A percentile compares a stretch with the other conserved stretches of the same genome.
phyloP scores from a whole-genome alignment of 2,329 filamentous ascomycete genomes.

The Colletotrichum godetiae region DNA sequence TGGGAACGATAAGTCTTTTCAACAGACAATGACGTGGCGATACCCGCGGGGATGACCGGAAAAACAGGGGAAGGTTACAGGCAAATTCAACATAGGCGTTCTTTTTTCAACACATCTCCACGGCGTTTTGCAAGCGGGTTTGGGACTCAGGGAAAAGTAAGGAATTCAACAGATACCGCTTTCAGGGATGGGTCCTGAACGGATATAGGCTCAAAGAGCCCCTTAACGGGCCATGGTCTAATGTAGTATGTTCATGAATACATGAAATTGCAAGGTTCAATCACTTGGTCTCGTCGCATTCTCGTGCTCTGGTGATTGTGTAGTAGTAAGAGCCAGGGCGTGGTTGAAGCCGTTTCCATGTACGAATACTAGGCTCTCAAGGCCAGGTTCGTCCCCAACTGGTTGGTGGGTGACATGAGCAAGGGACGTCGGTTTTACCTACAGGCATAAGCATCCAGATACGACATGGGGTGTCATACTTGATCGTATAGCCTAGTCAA shows the following conservation, averaged over 20 bases:
- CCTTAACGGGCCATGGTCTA: slow-evolving; percentile 38
- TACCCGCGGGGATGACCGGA: slow-evolving; percentile 37
- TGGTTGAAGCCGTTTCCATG: neutral
- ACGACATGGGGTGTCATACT: neutral
- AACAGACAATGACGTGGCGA: slow-evolving; percentile 37
- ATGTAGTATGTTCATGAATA: slow-evolving; percentile 33
- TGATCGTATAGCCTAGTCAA: neutral
- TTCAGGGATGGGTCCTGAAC: slow-evolving; percentile 32
- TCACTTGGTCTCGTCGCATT: neutral
- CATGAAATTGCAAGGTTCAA: slow-evolving; percentile 31
- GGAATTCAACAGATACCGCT: slow-evolving; percentile 38
- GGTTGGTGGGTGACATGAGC: neutral
- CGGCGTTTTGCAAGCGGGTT: slow-evolving; percentile 37
- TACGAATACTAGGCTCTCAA: neutral
- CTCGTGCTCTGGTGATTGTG: neutral
- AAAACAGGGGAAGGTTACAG: slow-evolving; percentile 32
- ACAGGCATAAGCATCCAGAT: neutral
- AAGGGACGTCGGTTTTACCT: neutral
- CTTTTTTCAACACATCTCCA: slow-evolving; percentile 38
- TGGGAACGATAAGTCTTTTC: slow-evolving; percentile 36
- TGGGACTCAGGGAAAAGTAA: slow-evolving; percentile 36
- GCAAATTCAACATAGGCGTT: slow-evolving; percentile 39
- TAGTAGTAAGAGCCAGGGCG: neutral
- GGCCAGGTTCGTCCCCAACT: neutral
- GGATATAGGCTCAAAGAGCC: slow-evolving; percentile 34